Conservation (phyloP, 306 rosid species). For the Sechiopsis laciniata region DNA sequence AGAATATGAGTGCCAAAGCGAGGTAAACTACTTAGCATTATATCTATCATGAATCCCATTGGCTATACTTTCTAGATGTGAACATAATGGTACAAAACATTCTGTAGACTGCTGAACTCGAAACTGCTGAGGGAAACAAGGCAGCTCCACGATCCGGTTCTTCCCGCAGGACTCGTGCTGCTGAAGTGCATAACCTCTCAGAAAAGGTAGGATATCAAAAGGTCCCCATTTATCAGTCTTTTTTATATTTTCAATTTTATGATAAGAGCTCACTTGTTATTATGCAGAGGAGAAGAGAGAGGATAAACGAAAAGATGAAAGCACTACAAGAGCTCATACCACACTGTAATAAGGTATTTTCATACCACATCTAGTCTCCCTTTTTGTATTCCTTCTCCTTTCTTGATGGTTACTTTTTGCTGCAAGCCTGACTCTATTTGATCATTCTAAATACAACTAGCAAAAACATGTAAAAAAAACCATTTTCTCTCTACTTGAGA, state of each 20-base stretch:
- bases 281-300: slow-evolving; percentile 76
- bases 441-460: too few relatives aligned
- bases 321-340: slow-evolving; percentile 88
- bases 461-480: too few relatives aligned
- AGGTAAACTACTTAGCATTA: slow-evolving; percentile 35
- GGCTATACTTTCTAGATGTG: neutral
- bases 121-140: slow-evolving; percentile 48
- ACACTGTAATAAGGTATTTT: slow-evolving; percentile 67
- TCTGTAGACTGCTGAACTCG: slow-evolving; percentile 52
- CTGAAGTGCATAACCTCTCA: slow-evolving; percentile 84
- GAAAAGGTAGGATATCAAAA: slow-evolving; percentile 59
- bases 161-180: slow-evolving; percentile 59
- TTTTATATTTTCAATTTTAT: neutral
- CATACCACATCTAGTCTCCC: slow-evolving; percentile 2
- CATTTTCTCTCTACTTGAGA: too few relatives aligned
- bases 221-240: slow-evolving; percentile 13
- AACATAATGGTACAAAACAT: neutral
- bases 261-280: neutral
- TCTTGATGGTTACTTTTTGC: too few relatives aligned
- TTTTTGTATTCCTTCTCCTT: too few relatives aligned
- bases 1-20: slow-evolving; percentile 73
- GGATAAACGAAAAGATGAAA: slow-evolving; percentile 85
- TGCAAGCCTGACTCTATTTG: too few relatives aligned
- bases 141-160: slow-evolving; percentile 44
- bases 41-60: neutral